These are phyloP conservation scores for Musa balbisiana DNA, from an alignment of 202 grass and related monocot genomes.

Conservation along the genomic window DNA sequence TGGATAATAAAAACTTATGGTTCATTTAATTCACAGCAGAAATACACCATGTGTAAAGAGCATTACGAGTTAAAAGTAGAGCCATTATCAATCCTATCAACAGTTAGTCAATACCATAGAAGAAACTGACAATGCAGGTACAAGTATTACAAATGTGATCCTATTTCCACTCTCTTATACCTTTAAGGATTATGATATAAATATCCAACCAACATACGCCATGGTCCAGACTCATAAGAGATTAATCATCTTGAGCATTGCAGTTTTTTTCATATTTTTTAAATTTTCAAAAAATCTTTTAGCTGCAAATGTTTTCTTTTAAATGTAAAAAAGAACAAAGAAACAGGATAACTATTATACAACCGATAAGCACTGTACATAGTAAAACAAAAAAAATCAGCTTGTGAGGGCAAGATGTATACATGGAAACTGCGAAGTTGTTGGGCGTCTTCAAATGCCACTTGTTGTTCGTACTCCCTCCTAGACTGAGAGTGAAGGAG, in stretches of 20 bases:
- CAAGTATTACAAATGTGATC: too few species aligned
- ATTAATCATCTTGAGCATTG: neutral
- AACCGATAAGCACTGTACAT: neutral
- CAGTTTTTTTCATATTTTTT: neutral
- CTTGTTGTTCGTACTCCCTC: slow-evolving; percentile 76
- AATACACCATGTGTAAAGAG: neutral
- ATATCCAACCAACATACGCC: too few species aligned
- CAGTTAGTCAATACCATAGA: too few species aligned
- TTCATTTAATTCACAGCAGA: neutral
- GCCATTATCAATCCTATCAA: too few species aligned
- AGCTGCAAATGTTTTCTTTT: neutral
- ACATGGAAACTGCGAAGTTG: slow-evolving; percentile 85
- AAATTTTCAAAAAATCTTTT: neutral
- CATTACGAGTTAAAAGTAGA: neutral
- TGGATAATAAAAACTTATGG: neutral
- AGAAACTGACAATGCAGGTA: too few species aligned
- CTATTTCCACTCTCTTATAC: too few species aligned
- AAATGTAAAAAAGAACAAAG: neutral
- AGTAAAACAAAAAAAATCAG: neutral
- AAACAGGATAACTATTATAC: neutral
- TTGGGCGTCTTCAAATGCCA: slow-evolving; percentile 78
- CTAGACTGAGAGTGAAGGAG: slow-evolving; percentile 47
- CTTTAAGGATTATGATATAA: too few species aligned
- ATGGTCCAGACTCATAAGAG: neutral
- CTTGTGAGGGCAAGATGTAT: slow-evolving; percentile 15